A percentile compares a stretch with the other conserved stretches of the same genome.
These are phyloP conservation scores for Pestalotiopsis sp. DNA, from an alignment of 2,329 filamentous ascomycete species.

Conservation along the genomic window DNA sequence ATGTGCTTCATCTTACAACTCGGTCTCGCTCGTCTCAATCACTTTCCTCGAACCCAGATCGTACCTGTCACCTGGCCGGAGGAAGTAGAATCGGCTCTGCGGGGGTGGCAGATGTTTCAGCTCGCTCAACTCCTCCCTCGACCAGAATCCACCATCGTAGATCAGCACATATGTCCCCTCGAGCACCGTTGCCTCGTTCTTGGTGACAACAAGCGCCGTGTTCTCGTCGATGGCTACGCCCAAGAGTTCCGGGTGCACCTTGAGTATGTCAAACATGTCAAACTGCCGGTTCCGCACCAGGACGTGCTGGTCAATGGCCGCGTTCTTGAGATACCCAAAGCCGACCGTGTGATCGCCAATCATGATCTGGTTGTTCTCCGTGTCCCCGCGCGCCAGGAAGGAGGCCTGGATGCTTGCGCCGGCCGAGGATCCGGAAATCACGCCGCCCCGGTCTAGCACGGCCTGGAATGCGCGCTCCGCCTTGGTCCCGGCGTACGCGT, in stretches of 20 bases:
- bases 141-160: constrained; percentile 35
- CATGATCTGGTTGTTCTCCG: constrained; percentile 32
- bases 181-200: constrained; percentile 30
- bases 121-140: constrained; percentile 29
- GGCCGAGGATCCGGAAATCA: constrained; percentile 31
- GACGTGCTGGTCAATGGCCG: constrained; percentile 36
- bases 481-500: constrained; percentile 35
- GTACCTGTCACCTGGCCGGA: constrained; percentile 31
- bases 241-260: constrained; percentile 31
- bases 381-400: constrained; percentile 35
- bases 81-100: constrained; percentile 30
- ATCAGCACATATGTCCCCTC: constrained; percentile 33
- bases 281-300: constrained; percentile 33
- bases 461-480: constrained; percentile 30
- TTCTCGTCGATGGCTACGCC: constrained; percentile 36
- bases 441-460: constrained; percentile 32
- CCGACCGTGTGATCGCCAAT: constrained; percentile 35
- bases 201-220: constrained; percentile 33
- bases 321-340: constrained; percentile 32
- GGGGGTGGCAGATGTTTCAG: constrained; percentile 29
- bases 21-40: constrained; percentile 2
- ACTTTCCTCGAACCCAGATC: constrained; percentile 31
- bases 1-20: background rate
- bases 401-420: constrained; percentile 35
- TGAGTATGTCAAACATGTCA: constrained; percentile 37